Conservation (phyloP, 371 early-diverging fungal genomes). For the Rhizopus sp. region DNA sequence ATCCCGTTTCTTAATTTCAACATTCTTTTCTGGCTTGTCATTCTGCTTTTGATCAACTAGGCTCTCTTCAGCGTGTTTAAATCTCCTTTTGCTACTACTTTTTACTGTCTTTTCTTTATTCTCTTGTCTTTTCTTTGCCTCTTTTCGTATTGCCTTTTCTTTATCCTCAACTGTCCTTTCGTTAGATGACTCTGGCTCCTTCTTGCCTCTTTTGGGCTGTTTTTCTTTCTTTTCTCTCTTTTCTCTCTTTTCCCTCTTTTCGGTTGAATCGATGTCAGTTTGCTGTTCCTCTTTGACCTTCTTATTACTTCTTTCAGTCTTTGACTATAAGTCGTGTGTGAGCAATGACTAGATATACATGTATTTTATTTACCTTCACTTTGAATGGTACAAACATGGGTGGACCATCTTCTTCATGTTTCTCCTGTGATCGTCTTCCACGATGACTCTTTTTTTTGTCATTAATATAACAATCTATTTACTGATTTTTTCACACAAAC, state of each 20-base stretch:
- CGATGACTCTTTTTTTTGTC: slow-evolving; percentile 15
- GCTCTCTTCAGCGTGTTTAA: neutral
- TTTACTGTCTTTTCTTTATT: neutral
- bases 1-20: neutral
- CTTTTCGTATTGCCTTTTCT: neutral
- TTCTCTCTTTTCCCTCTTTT: too few relatives aligned
- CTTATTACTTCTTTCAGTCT: neutral
- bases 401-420: slow-evolving; percentile 24
- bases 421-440: slow-evolving; percentile 12
- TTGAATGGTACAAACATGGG: slow-evolving; percentile 51
- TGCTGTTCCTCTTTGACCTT: neutral
- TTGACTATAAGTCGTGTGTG: neutral
- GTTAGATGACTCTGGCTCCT: slow-evolving; percentile 15
- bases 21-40: neutral
- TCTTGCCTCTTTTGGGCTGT: slow-evolving; percentile 10
- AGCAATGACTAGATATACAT: neutral
- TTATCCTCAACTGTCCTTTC: slow-evolving; percentile 1
- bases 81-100: too few relatives aligned
- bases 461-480: slow-evolving; percentile 35
- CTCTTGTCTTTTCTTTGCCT: neutral
- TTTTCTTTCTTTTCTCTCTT: neutral
- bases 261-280: neutral
- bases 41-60: neutral
- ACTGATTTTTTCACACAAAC: slow-evolving; percentile 12
- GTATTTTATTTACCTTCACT: slow-evolving; percentile 22